A percentile compares a stretch with the other conserved stretches of the same genome.
phyloP scores from a whole-genome alignment of 352 stramenopile genomes.

The Pythium sukuiense region DNA sequence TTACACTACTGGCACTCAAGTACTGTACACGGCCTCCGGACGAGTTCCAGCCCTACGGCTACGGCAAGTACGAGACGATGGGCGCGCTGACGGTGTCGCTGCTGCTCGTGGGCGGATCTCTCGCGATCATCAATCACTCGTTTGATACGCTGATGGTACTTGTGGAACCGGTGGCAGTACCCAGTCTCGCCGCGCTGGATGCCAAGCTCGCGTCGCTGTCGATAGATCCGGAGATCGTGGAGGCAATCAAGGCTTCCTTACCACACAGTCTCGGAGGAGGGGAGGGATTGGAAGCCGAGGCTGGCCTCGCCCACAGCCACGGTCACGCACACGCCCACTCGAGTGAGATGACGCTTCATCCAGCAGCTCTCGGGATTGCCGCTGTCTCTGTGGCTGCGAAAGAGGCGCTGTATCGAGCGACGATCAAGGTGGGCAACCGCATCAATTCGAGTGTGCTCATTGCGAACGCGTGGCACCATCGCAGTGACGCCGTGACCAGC shows the following conservation, averaged over 20 bases:
- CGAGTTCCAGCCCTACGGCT: constrained; percentile 79
- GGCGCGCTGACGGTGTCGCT: constrained; percentile 62
- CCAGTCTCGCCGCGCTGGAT: constrained; percentile 28
- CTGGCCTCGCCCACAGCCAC: background rate
- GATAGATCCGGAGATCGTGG: constrained; percentile 33
- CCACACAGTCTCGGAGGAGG: constrained; percentile 9
- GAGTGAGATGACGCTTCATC: constrained; percentile 42
- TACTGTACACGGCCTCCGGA: constrained; percentile 92
- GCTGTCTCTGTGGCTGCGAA: constrained; percentile 88
- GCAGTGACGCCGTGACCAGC: constrained; percentile 82
- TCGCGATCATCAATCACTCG: constrained; percentile 70
- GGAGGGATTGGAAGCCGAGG: background rate
- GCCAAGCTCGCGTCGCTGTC: constrained; percentile 23
- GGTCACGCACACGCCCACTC: constrained; percentile 13
- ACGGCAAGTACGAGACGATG: constrained; percentile 78
- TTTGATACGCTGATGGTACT: constrained; percentile 61
- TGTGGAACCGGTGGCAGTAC: constrained; percentile 30
- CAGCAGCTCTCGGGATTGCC: constrained; percentile 80
- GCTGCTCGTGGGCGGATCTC: constrained; percentile 59
- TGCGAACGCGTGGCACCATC: constrained; percentile 96
- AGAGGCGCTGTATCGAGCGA: constrained; percentile 92
- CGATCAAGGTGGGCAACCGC: constrained; percentile 82
- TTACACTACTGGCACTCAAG: constrained; percentile 91
- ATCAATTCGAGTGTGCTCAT: constrained; percentile 93
- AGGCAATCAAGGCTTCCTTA: constrained; percentile 38